Evolutionary conservation across 176 grass and related monocot genomes (phyloP), one percentile per base, ranked within the genome.

Genomic region (Panicum miliaceum): DNA sequence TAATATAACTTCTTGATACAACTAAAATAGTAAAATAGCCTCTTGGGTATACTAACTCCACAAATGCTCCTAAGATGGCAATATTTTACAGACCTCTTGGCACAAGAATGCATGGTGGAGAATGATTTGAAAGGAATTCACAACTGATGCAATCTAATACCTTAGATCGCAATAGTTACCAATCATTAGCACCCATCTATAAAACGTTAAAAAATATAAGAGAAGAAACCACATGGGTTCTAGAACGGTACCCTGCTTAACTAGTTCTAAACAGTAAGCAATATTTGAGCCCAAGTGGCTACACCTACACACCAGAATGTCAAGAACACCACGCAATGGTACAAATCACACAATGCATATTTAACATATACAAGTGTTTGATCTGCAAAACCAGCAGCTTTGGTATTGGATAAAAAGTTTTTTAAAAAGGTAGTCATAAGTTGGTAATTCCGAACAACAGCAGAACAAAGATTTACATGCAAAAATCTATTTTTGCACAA

Each of bases 1-100:
- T 58, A 89, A 84, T 57, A 80, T 72, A 57, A 73, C 80, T 46
- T 84, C 25, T 25, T 23, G 2, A 11, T 72, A 69, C 29, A 73
- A 69, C 27, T 84, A 83, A 63, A 63, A 6, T 43, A 52, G 13
- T 76, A 79, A 78, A 64, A 27, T 71, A 71, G 23, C 36, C 64
- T 5, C 14, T 56, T 64, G 45, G 37, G 43, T 70, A 26, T 37
- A 46, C 12, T 57, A 38, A 36, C 9, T 14, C 19, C 56, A 51
- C 40, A 73, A 63, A 83, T 22, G 15, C 64, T 64, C 25, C 60
- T 62, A 64, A 56, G 25, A 79, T 65, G 25, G 12, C 48, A 81
- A 69, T 56, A 83, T 36, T 43, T 83, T 6, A 65, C 57, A 32
- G 23, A 59, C 26, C 38, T 65, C 51, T 73, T 23, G 1, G 23